phyloP scores from a whole-genome alignment of 495 filamentous ascomycete genomes.

The Lophiotrema nucula region DNA sequence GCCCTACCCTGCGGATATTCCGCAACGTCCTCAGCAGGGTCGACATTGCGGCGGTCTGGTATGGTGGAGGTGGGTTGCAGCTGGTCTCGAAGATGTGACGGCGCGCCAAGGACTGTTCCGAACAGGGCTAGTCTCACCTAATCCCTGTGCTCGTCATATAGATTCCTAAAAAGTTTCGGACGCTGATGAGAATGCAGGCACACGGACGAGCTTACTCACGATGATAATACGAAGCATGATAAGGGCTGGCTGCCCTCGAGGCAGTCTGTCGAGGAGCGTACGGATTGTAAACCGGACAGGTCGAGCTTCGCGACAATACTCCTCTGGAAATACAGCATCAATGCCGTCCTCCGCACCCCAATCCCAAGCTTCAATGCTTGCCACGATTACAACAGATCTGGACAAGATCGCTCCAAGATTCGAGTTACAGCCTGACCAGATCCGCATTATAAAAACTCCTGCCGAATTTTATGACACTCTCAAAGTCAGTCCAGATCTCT shows the following conservation, averaged over 20 bases:
- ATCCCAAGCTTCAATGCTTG: conserved; percentile 52
- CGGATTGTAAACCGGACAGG: neutral
- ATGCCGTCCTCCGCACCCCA: conserved; percentile 24
- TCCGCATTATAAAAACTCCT: conserved; percentile 76
- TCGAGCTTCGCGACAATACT: conserved; percentile 27
- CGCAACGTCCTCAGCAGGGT: conserved; percentile 80
- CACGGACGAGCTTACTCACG: no score
- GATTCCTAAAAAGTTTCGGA: conserved; percentile 4
- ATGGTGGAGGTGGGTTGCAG: conserved; percentile 2
- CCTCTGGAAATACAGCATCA: conserved; percentile 29
- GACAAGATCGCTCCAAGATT: conserved; percentile 89
- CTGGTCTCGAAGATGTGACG: conserved; percentile 6
- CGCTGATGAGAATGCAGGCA: no score
- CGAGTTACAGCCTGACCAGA: conserved; percentile 74
- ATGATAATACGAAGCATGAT: conserved; percentile 37
- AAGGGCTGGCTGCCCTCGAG: conserved; percentile 17
- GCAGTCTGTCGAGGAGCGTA: neutral
- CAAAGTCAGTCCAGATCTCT: conserved; percentile 57
- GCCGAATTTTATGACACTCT: conserved; percentile 82
- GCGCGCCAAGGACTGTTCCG: neutral
- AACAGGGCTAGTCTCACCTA: conserved; percentile 4
- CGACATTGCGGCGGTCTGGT: conserved; percentile 67
- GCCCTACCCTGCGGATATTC: conserved; percentile 80
- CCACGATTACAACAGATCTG: conserved; percentile 72
- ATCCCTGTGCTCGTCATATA: no score